These are phyloP conservation scores for Phytophthora ohioensis DNA, from an alignment of 352 stramenopile genomes.

Conservation along the genomic window DNA sequence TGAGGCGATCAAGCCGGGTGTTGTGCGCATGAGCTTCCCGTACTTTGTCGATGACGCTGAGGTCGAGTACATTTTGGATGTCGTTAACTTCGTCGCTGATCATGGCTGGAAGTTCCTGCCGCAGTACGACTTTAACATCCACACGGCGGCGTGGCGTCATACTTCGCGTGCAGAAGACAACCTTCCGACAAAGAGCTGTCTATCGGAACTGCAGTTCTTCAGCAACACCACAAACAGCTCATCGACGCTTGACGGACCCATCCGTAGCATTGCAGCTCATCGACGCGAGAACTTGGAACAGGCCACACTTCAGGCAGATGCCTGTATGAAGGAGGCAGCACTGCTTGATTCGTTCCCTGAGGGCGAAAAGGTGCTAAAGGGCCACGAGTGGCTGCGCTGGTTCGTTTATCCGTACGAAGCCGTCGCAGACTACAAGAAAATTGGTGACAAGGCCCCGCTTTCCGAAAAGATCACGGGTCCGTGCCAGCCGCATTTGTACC, in stretches of 20 bases:
- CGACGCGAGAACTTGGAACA: constrained; percentile 40
- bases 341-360: constrained; percentile 28
- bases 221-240: constrained; percentile 20
- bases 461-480: constrained; percentile 40
- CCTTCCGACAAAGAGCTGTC: constrained; percentile 18
- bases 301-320: constrained; percentile 26
- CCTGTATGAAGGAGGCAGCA: constrained; percentile 39
- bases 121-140: constrained; percentile 95
- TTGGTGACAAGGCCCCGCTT: constrained; percentile 30
- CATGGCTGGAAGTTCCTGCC: constrained; percentile 94
- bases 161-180: constrained; percentile 14
- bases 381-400: constrained; percentile 43
- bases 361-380: constrained; percentile 33
- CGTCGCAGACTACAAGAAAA: constrained; percentile 31
- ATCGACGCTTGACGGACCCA: constrained; percentile 16
- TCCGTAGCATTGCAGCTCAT: constrained; percentile 31
- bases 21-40: constrained; percentile 94
- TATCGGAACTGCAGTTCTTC: constrained; percentile 37
- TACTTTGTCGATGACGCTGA: constrained; percentile 87
- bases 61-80: constrained; percentile 93
- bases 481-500: constrained; percentile 46
- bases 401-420: constrained; percentile 47
- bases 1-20: constrained; percentile 95
- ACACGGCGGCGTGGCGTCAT: constrained; percentile 93
- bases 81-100: constrained; percentile 93